Base-by-base conservation (phyloP, 495 filamentous ascomycete genomes). In the Chaetomium tenue region DNA sequence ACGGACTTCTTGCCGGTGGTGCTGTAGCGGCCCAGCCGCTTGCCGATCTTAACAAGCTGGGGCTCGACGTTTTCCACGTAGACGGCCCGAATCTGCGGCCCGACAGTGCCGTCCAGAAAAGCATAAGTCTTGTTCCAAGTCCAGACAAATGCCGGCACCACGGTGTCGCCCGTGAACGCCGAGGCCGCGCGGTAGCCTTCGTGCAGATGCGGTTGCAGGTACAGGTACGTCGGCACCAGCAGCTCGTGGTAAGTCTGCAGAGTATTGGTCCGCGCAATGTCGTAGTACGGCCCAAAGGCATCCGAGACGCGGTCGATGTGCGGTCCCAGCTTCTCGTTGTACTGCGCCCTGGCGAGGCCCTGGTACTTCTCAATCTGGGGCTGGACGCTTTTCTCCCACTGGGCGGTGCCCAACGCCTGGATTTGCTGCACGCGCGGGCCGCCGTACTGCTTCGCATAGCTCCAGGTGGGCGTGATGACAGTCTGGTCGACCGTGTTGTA, bases 21-120 rank as follows among this genome's bases (percentile, higher is more conserved):
- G 76, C 56, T 85, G 76, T 97, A 93, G 63, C 90, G 84, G 7
- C 92, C 94, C 18, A 98, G 83, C 12, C 93, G 84, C 77, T 97
- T 89, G 16, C 91, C 87, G 66, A 99, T 98, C 66, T 91, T 89
- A 55, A 94, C 85, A 0, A 99, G 82, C 72, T 99, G 94, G 13
- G 95, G 95, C 76, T 97, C 92, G 9, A 99, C 93, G 67, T 93
- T 94, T 71, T 94, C 86, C 39, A 88, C 87, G 68, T 96, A 97
- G 13, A 96, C 76, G 26, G 91, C 83, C 30, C 88, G 83, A 8
- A 97, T 25, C 68, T 87, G 86, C 9, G 92, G 92, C 89, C 89
- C 94, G 15, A 96, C 69, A 2, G 84, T 89, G 50, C 85, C 81
- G 56, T 89, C 86, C 15, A 91, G 77, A 68, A 96, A 90, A n/a